Base-by-base conservation (phyloP, 441 rosid species). In the Capsella rubella region DNA sequence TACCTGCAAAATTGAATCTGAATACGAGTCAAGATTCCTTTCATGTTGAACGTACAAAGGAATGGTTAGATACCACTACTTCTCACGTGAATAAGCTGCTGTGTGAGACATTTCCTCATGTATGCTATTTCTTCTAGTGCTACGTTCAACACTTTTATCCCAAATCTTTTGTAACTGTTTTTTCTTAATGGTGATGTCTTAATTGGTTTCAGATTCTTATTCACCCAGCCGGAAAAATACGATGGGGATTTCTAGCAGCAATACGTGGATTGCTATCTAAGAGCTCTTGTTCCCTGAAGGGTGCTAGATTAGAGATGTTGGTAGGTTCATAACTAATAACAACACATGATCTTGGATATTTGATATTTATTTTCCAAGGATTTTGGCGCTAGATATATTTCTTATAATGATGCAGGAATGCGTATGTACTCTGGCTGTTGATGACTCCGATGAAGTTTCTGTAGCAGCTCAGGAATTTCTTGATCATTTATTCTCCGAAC, bases 21-120 rank as follows among this genome's bases (percentile, higher is more conserved):
- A 62, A 64, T 68, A 39, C 53, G 49, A 81, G 75, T 71, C 65
- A 40, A 29, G 67, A 87, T 74, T 84, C 93, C 68, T 84, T 87
- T 70, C 86, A 78, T 63, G 91, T 93, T 74, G 83, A 89, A 58
- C 96, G 97, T 16, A 83, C 95, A 56, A 90, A 83, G 79, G 90
- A 84, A 43, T 95, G 99, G 99, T 82, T 93, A 67, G 84, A 85
- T 79, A 79, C 79, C 77, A 91, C 91, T 71, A 86, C 97, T 21
- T 76, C 72, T 34, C 87, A 84, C 75, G 87, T 95, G 81, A 83
- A 86, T 73, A 95, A 86, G 82, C 73, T 93, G 64, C 81, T 95
- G 60, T 79, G 70, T 69, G 84, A 87, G 67, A 85, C 93, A 63
- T 93, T 93, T 86, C 95, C 99, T 71, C 84, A 87, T 73, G 99